A percentile compares a stretch with the other conserved stretches of the same genome.
Evolutionary conservation across 1,139 yeast species (phyloP).

Genomic region (Sporopachydermia cereana): DNA sequence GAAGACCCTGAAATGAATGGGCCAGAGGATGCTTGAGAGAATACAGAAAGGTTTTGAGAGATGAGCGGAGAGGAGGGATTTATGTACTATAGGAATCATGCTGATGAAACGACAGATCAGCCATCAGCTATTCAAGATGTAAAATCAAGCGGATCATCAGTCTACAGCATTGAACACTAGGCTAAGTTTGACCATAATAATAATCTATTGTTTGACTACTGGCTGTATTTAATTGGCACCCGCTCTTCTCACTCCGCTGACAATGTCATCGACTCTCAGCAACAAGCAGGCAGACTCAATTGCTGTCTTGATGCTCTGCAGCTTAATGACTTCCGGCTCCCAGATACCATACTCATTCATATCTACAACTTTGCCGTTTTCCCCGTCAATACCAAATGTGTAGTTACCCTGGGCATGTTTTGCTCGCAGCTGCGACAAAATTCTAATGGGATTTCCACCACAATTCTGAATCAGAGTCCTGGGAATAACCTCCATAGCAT

Average conservation of each 20-base stretch:
- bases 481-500: slow-evolving; percentile 96
- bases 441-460: slow-evolving; percentile 91
- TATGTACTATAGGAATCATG: too few species aligned
- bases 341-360: slow-evolving; percentile 94
- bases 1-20: slow-evolving; percentile 10
- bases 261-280: slow-evolving; percentile 93
- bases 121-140: too few species aligned
- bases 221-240: slow-evolving; percentile 9
- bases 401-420: slow-evolving; percentile 84
- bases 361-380: slow-evolving; percentile 84
- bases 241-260: slow-evolving; percentile 75
- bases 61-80: slow-evolving; percentile 10
- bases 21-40: slow-evolving; percentile 9
- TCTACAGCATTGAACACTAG: too few species aligned
- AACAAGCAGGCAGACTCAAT: slow-evolving; percentile 93
- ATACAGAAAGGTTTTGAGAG: slow-evolving; percentile 10
- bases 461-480: slow-evolving; percentile 95
- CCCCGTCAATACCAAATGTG: slow-evolving; percentile 93
- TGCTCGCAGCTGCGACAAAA: slow-evolving; percentile 84
- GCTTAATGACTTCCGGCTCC: slow-evolving; percentile 98
- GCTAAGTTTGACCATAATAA: too few species aligned
- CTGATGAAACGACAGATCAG: too few species aligned
- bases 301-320: slow-evolving; percentile 92
- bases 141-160: too few species aligned
- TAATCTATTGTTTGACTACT: too few species aligned